Conservation (phyloP, 768 basidiomycete species). For the Tricholoma flavovirens region DNA sequence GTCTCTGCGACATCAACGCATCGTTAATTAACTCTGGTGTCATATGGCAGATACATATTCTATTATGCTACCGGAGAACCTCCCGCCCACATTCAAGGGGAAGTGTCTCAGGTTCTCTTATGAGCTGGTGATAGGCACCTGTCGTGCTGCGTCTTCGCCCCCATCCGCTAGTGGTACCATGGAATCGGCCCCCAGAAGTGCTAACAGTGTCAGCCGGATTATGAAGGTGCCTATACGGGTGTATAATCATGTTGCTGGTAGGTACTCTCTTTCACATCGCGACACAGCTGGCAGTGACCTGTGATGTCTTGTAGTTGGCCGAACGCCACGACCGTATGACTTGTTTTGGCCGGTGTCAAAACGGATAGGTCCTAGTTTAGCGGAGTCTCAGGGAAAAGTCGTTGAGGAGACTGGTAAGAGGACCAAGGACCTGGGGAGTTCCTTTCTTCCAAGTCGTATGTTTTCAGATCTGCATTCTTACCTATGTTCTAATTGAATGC, state of each 20-base stretch:
- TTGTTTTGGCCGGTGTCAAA: conserved; percentile 71
- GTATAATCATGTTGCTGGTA: conserved; percentile 83
- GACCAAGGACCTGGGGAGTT: conserved; percentile 12
- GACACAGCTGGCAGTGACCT: conserved; percentile 1
- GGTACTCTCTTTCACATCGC: not conserved
- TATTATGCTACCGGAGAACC: conserved; percentile 62
- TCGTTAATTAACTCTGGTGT: not conserved
- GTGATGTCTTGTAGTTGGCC: conserved; percentile 35
- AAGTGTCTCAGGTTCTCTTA: conserved; percentile 83
- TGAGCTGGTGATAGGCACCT: conserved; percentile 84
- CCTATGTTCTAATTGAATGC: not conserved
- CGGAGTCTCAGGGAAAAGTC: conserved; percentile 34
- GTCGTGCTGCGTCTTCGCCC: conserved; percentile 47
- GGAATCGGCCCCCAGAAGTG: conserved; percentile 28
- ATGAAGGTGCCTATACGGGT: conserved; percentile 91
- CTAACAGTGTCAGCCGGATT: conserved; percentile 58
- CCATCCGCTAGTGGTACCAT: conserved; percentile 15
- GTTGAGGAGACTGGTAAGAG: conserved; percentile 25
- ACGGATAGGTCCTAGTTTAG: conserved; percentile 26
- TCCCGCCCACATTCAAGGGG: conserved; percentile 91
- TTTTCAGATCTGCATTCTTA: not conserved
- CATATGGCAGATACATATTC: conserved; percentile 66
- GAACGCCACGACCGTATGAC: conserved; percentile 65
- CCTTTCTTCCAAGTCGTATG: conserved; percentile 22
- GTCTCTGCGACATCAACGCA: not conserved